phyloP scores from a whole-genome alignment of 768 basidiomycete species.

The Lactifluus pinguis region DNA sequence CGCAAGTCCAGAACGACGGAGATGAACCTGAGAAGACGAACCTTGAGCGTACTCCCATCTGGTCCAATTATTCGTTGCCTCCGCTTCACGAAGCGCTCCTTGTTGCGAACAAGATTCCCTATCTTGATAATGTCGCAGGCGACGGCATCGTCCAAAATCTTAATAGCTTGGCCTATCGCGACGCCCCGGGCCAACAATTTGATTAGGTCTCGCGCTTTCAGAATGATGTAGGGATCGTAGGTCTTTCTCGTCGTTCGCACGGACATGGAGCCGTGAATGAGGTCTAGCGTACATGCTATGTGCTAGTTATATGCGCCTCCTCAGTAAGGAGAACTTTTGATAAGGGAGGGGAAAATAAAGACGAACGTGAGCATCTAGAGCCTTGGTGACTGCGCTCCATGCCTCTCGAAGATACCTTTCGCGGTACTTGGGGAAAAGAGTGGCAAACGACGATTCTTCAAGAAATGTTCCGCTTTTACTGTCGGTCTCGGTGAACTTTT shows the following conservation, averaged over 20 bases:
- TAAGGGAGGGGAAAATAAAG: background rate
- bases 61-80: conserved; percentile 96
- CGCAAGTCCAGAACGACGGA: background rate
- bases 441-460: conserved; percentile 97
- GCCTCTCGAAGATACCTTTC: conserved; percentile 94
- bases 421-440: conserved; percentile 96
- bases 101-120: conserved; percentile 87
- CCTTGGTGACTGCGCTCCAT: conserved; percentile 84
- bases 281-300: conserved; percentile 82
- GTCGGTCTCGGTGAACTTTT: conserved; percentile 63
- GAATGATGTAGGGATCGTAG: conserved; percentile 90
- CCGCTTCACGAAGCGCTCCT: conserved; percentile 93
- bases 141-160: conserved; percentile 80
- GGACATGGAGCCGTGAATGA: conserved; percentile 96
- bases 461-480: conserved; percentile 78
- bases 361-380: conserved; percentile 71
- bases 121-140: conserved; percentile 99
- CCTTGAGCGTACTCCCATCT: conserved; percentile 95
- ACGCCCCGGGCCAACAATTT: conserved; percentile 94
- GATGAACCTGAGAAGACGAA: conserved; percentile 27
- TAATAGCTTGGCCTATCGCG: conserved; percentile 72
- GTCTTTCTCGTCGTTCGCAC: conserved; percentile 96
- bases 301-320: conserved; percentile 40
- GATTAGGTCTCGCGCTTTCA: conserved; percentile 93
- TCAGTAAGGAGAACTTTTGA: too few relatives aligned